Percentiles rank a stretch among this genome's conserved stretches.
These are phyloP conservation scores for Ottelia alismoides DNA, from an alignment of 106 monocot genomes.

Conservation along the genomic window DNA sequence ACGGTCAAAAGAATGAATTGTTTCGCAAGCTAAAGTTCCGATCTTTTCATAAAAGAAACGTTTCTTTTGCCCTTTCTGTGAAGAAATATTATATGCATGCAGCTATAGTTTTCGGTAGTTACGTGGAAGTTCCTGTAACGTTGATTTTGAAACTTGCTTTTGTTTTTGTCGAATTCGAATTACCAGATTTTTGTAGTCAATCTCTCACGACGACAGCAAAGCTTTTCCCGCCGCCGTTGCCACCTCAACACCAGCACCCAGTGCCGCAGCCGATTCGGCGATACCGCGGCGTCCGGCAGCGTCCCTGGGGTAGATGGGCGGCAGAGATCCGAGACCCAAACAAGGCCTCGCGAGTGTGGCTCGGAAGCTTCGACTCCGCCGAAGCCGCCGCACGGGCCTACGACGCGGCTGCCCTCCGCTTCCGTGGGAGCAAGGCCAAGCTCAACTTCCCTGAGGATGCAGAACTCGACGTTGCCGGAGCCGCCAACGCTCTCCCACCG, in stretches of 20 bases:
- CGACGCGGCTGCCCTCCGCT: slow-evolving; percentile 12
- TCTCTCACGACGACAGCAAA: no score
- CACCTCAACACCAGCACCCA: neutral
- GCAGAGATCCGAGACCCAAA: slow-evolving; percentile 12
- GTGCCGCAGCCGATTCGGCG: neutral
- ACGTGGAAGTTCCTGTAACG: neutral
- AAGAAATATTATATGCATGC: no score
- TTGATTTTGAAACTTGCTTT: neutral
- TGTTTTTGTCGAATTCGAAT: neutral
- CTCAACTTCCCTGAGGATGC: slow-evolving; percentile 13
- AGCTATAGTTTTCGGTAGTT: no score
- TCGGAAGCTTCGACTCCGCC: slow-evolving; percentile 10
- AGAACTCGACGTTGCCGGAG: no score
- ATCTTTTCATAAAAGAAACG: no score
- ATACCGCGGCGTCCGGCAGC: slow-evolving; percentile 12
- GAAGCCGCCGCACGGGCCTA: slow-evolving; percentile 10
- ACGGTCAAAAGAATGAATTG: no score
- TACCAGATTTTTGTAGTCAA: neutral
- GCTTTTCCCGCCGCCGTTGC: neutral
- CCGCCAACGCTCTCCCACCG: no score
- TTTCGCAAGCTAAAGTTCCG: no score
- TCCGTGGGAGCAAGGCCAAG: slow-evolving; percentile 6
- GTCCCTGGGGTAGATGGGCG: slow-evolving; percentile 14
- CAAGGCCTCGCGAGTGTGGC: slow-evolving; percentile 10
- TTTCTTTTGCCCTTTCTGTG: no score